Base-by-base conservation (phyloP, 2,329 filamentous ascomycete genomes). In the Ophiostoma pallidulum region DNA sequence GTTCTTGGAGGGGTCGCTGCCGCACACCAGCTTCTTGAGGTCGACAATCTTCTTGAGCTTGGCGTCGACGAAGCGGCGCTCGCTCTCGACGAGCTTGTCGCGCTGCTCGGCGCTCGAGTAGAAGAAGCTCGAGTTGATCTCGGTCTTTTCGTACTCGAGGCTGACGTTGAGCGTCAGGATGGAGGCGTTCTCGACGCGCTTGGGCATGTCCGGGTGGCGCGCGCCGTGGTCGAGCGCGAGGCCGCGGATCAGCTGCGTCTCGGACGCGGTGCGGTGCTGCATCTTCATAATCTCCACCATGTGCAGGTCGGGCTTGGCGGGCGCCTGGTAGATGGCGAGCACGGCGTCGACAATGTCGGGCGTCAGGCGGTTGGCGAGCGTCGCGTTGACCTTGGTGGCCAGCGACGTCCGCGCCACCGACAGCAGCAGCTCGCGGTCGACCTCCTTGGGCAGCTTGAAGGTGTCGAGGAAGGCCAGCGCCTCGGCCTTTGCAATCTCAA, bases 221-320 rank as follows among this genome's bases (percentile, higher is more conserved):
- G 92, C 90, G 56, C 92, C 92, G 66, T 98, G 92, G 61, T 98
- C 92, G 52, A 98, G 73, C 9, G 88, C 92, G 50, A 98, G 75
- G 51, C 92, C 92, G 55, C 86, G 82, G 66, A 98, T 96, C 51
- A 98, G 80, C 67, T 95, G 89, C 49, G 92, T 98, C 66, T 98
- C 92, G 28, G 92, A 87, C 50, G 91, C 90, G 45, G 87, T 89
- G 58, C 91, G 86, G 72, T 98, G 92, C 72, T 98, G 92, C 91
- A 98, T 97, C 66, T 94, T 97, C 92, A 98, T 98, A 60, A 98
- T 97, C 70, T 98, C 92, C 57, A 98, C 78, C 92, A 98, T 98
- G 73, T 97, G 91, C 61, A 98, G 69, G 69, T 98, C 92, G 48
- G 94, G 94, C 72, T 97, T 97, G 53, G 80, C 81, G 22, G 87